phyloP scores from a whole-genome alignment of 179 eudicot species.

The Amaranthus tricolor region DNA sequence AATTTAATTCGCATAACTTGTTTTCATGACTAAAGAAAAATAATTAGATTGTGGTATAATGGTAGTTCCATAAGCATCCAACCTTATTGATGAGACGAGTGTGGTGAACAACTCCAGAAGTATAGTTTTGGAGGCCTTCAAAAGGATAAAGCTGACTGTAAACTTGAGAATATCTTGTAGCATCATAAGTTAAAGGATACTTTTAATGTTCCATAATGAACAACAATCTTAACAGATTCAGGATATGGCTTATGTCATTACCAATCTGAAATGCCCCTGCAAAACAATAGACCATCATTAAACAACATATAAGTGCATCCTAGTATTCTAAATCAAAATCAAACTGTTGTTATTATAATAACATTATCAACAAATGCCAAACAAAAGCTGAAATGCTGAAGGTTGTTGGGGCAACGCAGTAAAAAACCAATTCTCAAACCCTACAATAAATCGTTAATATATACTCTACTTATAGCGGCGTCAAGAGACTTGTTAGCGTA shows the following conservation, averaged over 20 bases:
- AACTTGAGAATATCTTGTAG: conserved; percentile 67
- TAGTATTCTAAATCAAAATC: background rate
- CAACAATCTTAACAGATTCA: conserved; percentile 57
- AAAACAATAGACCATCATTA: conserved; percentile 1
- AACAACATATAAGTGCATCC: background rate
- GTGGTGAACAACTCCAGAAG: conserved; percentile 94
- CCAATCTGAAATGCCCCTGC: conserved; percentile 93
- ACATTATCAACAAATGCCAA: background rate
- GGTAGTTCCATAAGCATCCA: background rate
- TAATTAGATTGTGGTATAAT: too few relatives aligned
- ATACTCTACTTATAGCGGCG: too few relatives aligned
- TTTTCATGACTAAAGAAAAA: too few relatives aligned
- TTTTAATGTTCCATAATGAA: conserved; percentile 53
- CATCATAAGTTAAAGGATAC: conserved; percentile 44
- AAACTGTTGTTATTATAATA: background rate
- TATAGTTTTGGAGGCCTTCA: conserved; percentile 90
- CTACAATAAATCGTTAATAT: too few relatives aligned
- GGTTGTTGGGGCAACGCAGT: too few relatives aligned
- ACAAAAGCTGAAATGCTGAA: background rate
- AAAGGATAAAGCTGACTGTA: conserved; percentile 89
- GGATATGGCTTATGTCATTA: conserved; percentile 62
- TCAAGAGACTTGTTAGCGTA: too few relatives aligned
- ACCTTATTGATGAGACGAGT: conserved; percentile 72
- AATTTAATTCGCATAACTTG: too few relatives aligned
- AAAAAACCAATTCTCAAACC: too few relatives aligned